A percentile compares a stretch with the other conserved stretches of the same genome.
Conservation (phyloP, 805 yeast species). For the Scheffersomyces stipitis region DNA sequence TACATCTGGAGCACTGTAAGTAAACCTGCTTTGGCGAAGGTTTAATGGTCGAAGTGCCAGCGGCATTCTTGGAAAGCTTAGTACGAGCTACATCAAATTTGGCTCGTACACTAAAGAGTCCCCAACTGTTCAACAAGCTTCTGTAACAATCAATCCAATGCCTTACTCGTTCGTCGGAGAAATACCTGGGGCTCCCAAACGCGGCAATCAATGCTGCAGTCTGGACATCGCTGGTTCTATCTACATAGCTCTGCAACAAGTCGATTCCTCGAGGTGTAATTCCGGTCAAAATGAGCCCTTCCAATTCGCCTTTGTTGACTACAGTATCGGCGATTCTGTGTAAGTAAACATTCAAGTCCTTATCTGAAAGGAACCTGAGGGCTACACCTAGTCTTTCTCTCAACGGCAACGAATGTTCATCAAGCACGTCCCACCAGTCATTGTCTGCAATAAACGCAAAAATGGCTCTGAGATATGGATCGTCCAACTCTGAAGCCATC, state of each 20-base stretch:
- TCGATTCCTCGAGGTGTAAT: constrained; percentile 82
- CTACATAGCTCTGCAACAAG: constrained; percentile 81
- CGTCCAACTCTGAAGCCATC: constrained; percentile 83
- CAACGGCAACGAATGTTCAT: constrained; percentile 83
- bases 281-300: constrained; percentile 91
- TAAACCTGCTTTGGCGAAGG: constrained; percentile 72
- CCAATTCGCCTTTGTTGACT: constrained; percentile 77
- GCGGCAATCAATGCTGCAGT: constrained; percentile 82
- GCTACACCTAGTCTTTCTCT: constrained; percentile 92
- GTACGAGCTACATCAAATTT: constrained; percentile 80
- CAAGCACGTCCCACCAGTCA: constrained; percentile 95
- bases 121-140: constrained; percentile 73
- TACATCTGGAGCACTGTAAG: constrained; percentile 81
- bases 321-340: constrained; percentile 70
- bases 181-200: constrained; percentile 82
- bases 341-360: constrained; percentile 71
- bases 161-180: constrained; percentile 68
- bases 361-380: constrained; percentile 76
- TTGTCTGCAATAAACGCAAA: constrained; percentile 93
- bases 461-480: constrained; percentile 87
- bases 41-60: constrained; percentile 48
- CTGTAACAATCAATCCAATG: constrained; percentile 79
- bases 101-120: constrained; percentile 73
- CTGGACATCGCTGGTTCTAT: constrained; percentile 86
- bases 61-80: constrained; percentile 53